Evolutionary conservation across 208 protist genomes (phyloP), one percentile per base, ranked within the genome.

Genomic region (Wallacemonas sp.): DNA sequence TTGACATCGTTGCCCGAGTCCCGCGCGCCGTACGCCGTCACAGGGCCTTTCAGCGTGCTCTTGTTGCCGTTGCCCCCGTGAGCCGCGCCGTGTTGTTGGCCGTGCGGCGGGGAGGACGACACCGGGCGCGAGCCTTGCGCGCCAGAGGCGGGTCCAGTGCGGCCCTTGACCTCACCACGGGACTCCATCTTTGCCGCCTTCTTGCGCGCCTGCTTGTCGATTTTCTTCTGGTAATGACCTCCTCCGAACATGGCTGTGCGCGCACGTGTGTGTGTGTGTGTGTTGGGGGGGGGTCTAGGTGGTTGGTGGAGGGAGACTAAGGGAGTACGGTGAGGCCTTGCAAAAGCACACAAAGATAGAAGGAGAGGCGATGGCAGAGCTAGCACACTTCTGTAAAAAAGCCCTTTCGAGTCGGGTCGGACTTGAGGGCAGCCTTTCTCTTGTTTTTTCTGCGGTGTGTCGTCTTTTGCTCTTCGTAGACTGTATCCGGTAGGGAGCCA

Each of bases 1-100:
- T 74, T 76, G 44, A 76, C 68, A 45, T 95, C 87, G 75, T 95
- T 95, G 15, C 74, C 90, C 0, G 79, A 81, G 67, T 95, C 87
- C 10, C 90, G 86, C 68, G 68, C 24, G n/a, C 66, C 71, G 63
- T 95, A 81, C 6, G 73, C 60, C 13, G 93, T 87, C 5, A 95
- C 82, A 12, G 86, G 83, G 2, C 90, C 90, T 63, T 91, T 91
- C 21, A 95, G 39, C 1, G 68, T 71, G 62, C 90, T 92, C 36
- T 78, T 76, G 33, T 75, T 78, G n/a, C 41, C 50, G 41, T 66
- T 64, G 13, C 27, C 52, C 21, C 41, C 10, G 3, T 62, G 22
- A 4, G 34, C 38, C 0, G 38, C 4, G 3, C 27, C 22, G 26
- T 34, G 4, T 10, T 17, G 44, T 22, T 6, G 53, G 46, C 1